Evolutionary conservation across 306 rosid species (phyloP).

Genomic region (Sphenostylis stenocarpa): DNA sequence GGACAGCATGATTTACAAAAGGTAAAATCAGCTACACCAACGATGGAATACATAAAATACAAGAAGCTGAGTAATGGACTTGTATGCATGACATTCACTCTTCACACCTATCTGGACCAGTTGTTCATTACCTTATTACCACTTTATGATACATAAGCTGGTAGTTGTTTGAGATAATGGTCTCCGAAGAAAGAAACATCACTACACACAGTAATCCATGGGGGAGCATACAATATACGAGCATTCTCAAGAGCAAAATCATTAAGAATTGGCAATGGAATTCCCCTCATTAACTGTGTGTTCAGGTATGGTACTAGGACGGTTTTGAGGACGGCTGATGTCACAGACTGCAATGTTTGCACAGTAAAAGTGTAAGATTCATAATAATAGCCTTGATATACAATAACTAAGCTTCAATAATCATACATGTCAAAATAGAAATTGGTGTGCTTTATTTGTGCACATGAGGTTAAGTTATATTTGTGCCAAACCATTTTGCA

Average conservation of each 20-base stretch:
- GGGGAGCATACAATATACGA: slow-evolving; percentile 42
- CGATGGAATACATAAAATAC: background rate
- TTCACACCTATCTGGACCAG: slow-evolving; percentile 4
- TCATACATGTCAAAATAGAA: background rate
- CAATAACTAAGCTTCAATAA: background rate
- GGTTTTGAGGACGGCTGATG: slow-evolving; percentile 54
- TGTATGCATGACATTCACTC: slow-evolving; percentile 11
- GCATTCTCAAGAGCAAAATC: slow-evolving; percentile 64
- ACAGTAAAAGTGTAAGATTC: slow-evolving; percentile 7
- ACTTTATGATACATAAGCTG: slow-evolving; percentile 21
- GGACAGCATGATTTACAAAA: slow-evolving; percentile 12
- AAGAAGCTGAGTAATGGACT: slow-evolving; percentile 8
- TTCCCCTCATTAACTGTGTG: slow-evolving; percentile 54
- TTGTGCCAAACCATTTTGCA: background rate
- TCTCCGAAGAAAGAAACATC: slow-evolving; percentile 49
- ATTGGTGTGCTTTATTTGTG: background rate
- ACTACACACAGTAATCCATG: slow-evolving; percentile 57
- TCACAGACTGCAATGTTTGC: slow-evolving; percentile 52
- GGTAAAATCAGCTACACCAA: background rate
- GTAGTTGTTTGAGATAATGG: slow-evolving; percentile 24
- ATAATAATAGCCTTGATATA: background rate
- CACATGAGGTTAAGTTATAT: background rate
- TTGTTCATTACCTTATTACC: background rate
- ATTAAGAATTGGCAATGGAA: slow-evolving; percentile 60
- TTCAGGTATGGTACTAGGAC: slow-evolving; percentile 57